Percentiles rank a stretch among this genome's conserved stretches.
phyloP scores from a whole-genome alignment of 495 filamentous ascomycete species.

The Annulohypoxylon nitens region DNA sequence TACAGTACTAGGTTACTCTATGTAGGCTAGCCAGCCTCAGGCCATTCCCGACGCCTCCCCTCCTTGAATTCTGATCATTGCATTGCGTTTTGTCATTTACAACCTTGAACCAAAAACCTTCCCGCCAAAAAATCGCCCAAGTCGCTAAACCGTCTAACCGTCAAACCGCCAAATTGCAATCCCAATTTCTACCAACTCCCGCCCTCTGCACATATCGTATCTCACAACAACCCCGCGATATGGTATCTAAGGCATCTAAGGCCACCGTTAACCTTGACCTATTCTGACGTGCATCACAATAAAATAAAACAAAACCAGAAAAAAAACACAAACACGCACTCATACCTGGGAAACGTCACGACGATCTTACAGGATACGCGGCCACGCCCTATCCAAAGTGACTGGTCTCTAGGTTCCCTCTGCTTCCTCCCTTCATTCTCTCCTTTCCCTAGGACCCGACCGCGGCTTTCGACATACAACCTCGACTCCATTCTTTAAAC shows the following conservation, averaged over 20 bases:
- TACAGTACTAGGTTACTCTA: no score
- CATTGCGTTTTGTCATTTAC: constrained; percentile 6
- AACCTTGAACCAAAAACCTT: constrained; percentile 10
- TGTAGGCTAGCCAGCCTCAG: neutral
- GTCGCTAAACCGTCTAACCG: neutral
- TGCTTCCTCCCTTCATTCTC: constrained; percentile 16
- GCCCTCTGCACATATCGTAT: constrained; percentile 5
- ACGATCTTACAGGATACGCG: constrained; percentile 7
- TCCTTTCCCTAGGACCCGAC: neutral
- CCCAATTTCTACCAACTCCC: constrained; percentile 1
- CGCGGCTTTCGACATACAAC: neutral
- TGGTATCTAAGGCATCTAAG: neutral
- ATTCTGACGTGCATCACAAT: neutral
- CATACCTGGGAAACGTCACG: neutral
- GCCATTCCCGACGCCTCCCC: constrained; percentile 18
- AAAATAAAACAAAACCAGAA: constrained; percentile 6
- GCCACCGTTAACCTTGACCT: neutral
- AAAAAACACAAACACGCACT: neutral
- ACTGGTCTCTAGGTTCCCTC: constrained; percentile 8
- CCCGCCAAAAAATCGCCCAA: constrained; percentile 9
- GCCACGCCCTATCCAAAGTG: neutral
- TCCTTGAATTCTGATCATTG: constrained; percentile 19
- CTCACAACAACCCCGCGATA: neutral
- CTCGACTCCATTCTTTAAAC: constrained; percentile 20
- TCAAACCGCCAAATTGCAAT: constrained; percentile 5